Percentiles rank a stretch among this genome's conserved stretches.
Conservation (phyloP, 2,329 filamentous ascomycete genomes). For the Neofusicoccum umdonicola region DNA sequence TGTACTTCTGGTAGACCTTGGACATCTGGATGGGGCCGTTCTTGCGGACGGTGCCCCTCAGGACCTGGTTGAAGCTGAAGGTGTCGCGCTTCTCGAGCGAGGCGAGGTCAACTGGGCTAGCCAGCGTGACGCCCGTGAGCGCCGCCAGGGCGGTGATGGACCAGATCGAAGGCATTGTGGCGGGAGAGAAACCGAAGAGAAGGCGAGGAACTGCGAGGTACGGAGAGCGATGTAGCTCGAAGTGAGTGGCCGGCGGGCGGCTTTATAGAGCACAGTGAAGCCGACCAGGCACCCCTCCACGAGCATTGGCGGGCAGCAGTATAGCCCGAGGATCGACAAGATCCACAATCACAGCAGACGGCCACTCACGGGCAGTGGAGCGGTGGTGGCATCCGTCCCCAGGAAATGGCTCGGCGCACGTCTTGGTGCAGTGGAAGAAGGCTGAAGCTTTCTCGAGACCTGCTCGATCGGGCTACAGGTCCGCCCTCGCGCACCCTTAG, state of each 20-base stretch:
- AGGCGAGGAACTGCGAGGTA: slow-evolving; percentile 18
- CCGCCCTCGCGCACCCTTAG: neutral
- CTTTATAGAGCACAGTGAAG: neutral
- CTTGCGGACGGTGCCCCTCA: slow-evolving; percentile 31
- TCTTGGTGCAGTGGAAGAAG: neutral
- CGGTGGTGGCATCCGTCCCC: neutral
- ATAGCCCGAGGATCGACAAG: slow-evolving; percentile 15
- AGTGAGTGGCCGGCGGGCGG: neutral
- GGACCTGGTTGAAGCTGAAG: slow-evolving; percentile 34
- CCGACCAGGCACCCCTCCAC: neutral
- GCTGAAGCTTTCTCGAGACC: slow-evolving; percentile 2
- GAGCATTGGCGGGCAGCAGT: slow-evolving; percentile 8
- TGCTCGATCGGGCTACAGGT: neutral
- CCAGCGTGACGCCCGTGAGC: slow-evolving; percentile 26
- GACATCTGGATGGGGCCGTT: slow-evolving; percentile 39
- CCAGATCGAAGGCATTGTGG: slow-evolving; percentile 33
- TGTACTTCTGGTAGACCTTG: slow-evolving; percentile 42
- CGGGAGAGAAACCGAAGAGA: slow-evolving; percentile 5
- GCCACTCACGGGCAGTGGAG: slow-evolving; percentile 10
- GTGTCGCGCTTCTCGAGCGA: slow-evolving; percentile 30
- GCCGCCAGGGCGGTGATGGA: slow-evolving; percentile 33
- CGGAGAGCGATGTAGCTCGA: slow-evolving; percentile 15
- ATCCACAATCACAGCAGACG: slow-evolving; percentile 10
- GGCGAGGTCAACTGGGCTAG: slow-evolving; percentile 32
- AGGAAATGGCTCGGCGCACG: slow-evolving; percentile 13